These are phyloP conservation scores for Anisodus acutangulus DNA, from an alignment of 257 asterid genomes.

Conservation along the genomic window DNA sequence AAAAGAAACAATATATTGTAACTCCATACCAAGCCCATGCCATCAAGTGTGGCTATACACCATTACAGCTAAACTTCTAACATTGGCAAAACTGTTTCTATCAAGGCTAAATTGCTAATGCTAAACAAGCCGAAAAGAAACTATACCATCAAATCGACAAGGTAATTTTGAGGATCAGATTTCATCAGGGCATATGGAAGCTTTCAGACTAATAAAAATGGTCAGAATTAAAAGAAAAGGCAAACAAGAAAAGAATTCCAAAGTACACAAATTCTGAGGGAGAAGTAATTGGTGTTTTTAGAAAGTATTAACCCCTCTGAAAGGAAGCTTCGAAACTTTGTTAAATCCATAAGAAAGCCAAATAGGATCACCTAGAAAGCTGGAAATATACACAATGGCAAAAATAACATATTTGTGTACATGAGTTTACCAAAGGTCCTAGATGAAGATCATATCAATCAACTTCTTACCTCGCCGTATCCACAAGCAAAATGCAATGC, in stretches of 20 bases:
- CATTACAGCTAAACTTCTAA: not conserved
- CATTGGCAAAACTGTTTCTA: not conserved
- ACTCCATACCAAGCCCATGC: not conserved
- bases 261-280: not conserved
- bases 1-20: not conserved
- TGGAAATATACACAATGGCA: not conserved
- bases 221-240: not conserved
- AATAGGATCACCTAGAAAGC: not conserved
- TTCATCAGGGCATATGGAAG: not conserved
- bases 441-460: not conserved
- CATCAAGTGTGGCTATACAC: not conserved
- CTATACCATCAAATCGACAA: not conserved
- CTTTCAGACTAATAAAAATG: not conserved
- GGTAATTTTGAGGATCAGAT: not conserved
- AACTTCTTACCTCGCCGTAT: constrained; percentile 82
- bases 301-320: not conserved
- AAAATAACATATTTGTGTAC: not conserved
- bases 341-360: not conserved
- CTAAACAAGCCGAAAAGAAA: constrained; percentile 3
- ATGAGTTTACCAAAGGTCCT: not conserved
- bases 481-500: constrained; percentile 99
- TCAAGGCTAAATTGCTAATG: not conserved
- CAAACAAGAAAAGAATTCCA: not conserved
- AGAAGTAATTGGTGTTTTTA: not conserved
- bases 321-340: not conserved